These are phyloP conservation scores for Mycena kentingensis DNA, from an alignment of 768 basidiomycete genomes.

Conservation along the genomic window DNA sequence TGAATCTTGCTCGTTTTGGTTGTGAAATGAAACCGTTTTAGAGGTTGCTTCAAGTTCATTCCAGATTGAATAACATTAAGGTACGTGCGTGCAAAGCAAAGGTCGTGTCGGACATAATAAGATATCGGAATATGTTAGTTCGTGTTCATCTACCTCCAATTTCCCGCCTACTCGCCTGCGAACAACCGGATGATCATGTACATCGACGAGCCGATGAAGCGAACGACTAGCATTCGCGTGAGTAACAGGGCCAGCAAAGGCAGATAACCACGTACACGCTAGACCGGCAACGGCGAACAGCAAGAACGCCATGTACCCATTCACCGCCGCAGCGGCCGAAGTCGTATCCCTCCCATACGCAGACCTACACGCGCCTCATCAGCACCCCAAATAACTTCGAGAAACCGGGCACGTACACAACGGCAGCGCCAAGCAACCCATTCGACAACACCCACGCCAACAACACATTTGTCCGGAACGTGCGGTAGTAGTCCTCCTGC, in stretches of 20 bases:
- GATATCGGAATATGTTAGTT: no score
- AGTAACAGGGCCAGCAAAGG: background rate
- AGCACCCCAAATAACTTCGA: background rate
- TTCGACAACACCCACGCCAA: constrained; percentile 90
- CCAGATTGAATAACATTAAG: no score
- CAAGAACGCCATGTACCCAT: constrained; percentile 88
- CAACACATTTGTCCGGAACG: constrained; percentile 84
- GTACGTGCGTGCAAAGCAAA: no score
- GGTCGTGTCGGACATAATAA: no score
- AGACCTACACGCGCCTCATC: constrained; percentile 31
- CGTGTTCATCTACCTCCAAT: background rate
- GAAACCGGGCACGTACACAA: constrained; percentile 54
- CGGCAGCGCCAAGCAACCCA: constrained; percentile 71
- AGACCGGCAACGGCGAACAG: constrained; percentile 87
- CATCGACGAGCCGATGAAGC: constrained; percentile 78
- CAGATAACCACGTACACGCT: constrained; percentile 61
- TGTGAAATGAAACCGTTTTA: no score
- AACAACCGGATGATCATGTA: constrained; percentile 89
- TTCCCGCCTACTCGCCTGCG: constrained; percentile 69
- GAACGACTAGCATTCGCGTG: constrained; percentile 58
- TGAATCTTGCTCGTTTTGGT: no score
- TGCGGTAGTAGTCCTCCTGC: constrained; percentile 87
- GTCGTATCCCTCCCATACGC: constrained; percentile 54
- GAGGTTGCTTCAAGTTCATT: no score
- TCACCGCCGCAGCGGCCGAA: constrained; percentile 58